Conservation (phyloP, 208 protist species). For the Crithidia thermophila region DNA sequence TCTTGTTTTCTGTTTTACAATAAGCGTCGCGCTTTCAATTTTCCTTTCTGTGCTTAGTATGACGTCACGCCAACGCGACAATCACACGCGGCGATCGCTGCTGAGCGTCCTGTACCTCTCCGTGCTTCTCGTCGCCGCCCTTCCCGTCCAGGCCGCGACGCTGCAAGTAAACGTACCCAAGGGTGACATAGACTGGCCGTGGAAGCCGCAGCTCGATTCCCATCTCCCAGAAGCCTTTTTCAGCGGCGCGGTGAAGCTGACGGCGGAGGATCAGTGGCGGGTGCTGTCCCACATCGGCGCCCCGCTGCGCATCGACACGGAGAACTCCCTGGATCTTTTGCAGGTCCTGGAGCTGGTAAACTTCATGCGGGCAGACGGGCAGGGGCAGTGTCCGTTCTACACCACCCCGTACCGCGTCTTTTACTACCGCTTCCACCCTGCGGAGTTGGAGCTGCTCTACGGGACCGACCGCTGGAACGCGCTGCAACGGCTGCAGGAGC, state of each 20-base stretch:
- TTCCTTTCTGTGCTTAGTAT: too few species aligned
- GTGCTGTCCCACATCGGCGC: slow-evolving; percentile 35
- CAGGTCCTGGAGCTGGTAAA: slow-evolving; percentile 19
- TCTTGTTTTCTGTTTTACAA: background rate
- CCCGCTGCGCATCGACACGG: slow-evolving; percentile 18
- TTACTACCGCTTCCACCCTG: slow-evolving; percentile 35
- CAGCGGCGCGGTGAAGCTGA: slow-evolving; percentile 11
- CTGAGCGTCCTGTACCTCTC: background rate
- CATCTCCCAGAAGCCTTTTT: background rate
- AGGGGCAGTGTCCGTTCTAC: slow-evolving; percentile 27
- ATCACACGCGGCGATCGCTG: background rate
- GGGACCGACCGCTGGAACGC: slow-evolving; percentile 31
- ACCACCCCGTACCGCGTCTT: slow-evolving; percentile 9
- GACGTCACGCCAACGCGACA: too few species aligned
- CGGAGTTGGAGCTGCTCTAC: slow-evolving; percentile 31
- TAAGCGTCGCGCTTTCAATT: too few species aligned
- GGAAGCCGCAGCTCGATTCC: slow-evolving; percentile 27
- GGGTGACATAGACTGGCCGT: slow-evolving; percentile 9
- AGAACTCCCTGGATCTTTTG: slow-evolving; percentile 20
- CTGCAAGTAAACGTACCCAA: background rate
- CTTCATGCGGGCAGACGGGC: slow-evolving; percentile 18
- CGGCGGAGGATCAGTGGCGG: slow-evolving; percentile 23
- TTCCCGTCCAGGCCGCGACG: background rate
- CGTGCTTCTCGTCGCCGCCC: background rate
- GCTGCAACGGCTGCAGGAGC: slow-evolving; percentile 26